Evolutionary conservation across 257 asterid species (phyloP).

Genomic region (Henckelia pumila): DNA sequence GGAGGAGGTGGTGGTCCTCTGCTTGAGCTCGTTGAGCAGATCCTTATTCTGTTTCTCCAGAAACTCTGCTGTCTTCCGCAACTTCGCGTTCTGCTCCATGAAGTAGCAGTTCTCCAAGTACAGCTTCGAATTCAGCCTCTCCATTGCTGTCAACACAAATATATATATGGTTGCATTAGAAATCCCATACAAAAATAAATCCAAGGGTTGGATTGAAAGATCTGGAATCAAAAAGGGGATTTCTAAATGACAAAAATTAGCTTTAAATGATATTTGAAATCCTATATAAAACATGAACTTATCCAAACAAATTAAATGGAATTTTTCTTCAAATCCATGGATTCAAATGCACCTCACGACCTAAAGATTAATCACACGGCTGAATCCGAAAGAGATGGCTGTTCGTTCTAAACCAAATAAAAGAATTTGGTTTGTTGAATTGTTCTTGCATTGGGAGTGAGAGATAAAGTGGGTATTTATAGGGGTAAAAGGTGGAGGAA

Average conservation of each 20-base stretch:
- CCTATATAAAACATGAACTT: no score
- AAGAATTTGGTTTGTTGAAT: neutral
- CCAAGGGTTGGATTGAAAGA: no score
- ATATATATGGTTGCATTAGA: no score
- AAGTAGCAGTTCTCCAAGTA: constrained; percentile 42
- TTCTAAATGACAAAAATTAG: neutral
- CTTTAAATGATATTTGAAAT: no score
- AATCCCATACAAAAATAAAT: neutral
- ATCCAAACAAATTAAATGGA: no score
- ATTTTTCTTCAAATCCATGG: no score
- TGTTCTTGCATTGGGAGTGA: neutral
- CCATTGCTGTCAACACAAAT: constrained; percentile 30
- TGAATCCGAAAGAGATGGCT: neutral
- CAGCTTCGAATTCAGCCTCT: constrained; percentile 42
- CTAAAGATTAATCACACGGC: neutral
- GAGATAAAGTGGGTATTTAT: constrained; percentile 38
- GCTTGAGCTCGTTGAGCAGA: constrained; percentile 39
- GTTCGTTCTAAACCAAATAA: neutral
- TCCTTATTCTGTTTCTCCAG: constrained; percentile 50
- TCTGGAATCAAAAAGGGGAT: no score
- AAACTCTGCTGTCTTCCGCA: constrained; percentile 46
- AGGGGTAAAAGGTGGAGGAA: constrained; percentile 31
- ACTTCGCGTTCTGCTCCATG: constrained; percentile 45
- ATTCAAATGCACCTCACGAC: neutral
- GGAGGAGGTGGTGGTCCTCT: constrained; percentile 27